Conservation (phyloP, 345 rosid species). For the Aurinia saxatilis region DNA sequence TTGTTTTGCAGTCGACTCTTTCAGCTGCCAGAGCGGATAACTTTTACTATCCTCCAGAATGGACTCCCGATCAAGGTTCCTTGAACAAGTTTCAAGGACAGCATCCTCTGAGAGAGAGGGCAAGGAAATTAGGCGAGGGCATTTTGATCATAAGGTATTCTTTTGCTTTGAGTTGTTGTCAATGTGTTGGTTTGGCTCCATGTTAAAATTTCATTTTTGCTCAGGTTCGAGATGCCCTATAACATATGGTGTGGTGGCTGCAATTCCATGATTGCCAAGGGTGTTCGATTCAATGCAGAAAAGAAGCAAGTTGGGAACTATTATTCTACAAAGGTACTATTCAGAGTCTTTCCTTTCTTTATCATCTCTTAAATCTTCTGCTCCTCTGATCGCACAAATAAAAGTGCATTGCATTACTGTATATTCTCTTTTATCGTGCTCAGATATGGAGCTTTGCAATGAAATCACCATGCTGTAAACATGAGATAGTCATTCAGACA, state of each 20-base stretch:
- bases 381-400: no score
- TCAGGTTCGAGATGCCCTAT: conserved; percentile 97
- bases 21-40: conserved; percentile 98
- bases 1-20: conserved; percentile 69
- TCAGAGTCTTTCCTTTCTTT: no score
- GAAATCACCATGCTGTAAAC: conserved; percentile 94
- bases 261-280: conserved; percentile 93
- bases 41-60: conserved; percentile 96
- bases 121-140: conserved; percentile 83
- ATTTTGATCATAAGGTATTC: conserved; percentile 80
- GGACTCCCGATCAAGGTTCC: conserved; percentile 87
- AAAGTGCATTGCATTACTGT: no score
- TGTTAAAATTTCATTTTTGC: no score
- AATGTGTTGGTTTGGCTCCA: no score
- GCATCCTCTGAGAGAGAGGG: conserved; percentile 94
- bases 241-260: conserved; percentile 98
- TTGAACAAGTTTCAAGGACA: conserved; percentile 97
- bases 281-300: conserved; percentile 95
- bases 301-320: conserved; percentile 98
- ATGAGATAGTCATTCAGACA: conserved; percentile 88
- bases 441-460: conserved; percentile 98
- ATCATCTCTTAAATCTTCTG: no score
- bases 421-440: conserved; percentile 21
- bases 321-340: conserved; percentile 83
- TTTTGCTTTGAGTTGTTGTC: no score